These are phyloP conservation scores for Maudiozyma bulderi DNA, from an alignment of 805 yeast genomes.

Conservation along the genomic window DNA sequence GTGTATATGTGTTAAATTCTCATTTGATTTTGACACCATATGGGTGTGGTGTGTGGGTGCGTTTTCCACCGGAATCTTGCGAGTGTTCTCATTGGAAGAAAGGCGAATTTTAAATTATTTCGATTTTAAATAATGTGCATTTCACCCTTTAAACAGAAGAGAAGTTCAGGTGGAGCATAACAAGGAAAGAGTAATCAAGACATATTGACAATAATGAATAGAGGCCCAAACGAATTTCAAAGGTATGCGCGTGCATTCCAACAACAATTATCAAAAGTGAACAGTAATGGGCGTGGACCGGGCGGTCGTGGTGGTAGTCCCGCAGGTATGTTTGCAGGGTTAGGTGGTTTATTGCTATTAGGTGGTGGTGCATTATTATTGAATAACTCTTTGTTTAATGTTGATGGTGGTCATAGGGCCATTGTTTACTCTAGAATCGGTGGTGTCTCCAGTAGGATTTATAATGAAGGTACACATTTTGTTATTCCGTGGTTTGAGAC, in stretches of 20 bases:
- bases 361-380: constrained; percentile 48
- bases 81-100: too few species aligned
- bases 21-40: too few species aligned
- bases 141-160: too few species aligned
- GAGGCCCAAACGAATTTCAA: constrained; percentile 38
- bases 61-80: too few species aligned
- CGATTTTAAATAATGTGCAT: too few species aligned
- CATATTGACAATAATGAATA: constrained; percentile 13
- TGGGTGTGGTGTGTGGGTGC: background rate
- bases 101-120: too few species aligned
- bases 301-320: constrained; percentile 28
- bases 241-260: constrained; percentile 43
- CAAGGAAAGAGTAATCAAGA: too few species aligned
- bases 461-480: constrained; percentile 90
- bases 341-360: constrained; percentile 49
- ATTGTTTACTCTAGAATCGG: constrained; percentile 80
- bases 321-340: constrained; percentile 49
- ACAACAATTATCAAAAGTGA: constrained; percentile 35
- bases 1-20: too few species aligned
- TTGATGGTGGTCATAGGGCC: constrained; percentile 98
- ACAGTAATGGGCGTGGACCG: constrained; percentile 20
- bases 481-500: constrained; percentile 91
- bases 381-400: constrained; percentile 62
- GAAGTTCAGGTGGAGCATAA: too few species aligned
- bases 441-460: constrained; percentile 77